phyloP scores from a whole-genome alignment of 1,139 yeast genomes.

The Arxiozyma telluris region DNA sequence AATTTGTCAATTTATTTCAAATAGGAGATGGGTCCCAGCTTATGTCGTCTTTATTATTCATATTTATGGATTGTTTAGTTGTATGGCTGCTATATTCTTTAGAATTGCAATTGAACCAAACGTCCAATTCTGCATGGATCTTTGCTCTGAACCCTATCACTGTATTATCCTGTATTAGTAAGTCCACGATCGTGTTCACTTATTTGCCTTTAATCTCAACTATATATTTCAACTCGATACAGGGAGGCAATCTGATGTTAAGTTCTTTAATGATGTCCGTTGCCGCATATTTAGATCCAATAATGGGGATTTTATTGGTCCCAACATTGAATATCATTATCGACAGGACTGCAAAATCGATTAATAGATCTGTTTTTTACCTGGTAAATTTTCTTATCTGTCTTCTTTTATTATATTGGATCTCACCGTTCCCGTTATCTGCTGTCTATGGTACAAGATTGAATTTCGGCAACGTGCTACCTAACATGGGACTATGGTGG shows the following conservation, averaged over 20 bases:
- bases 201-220: constrained; percentile 49
- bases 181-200: constrained; percentile 56
- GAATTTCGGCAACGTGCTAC: constrained; percentile 49
- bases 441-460: constrained; percentile 53
- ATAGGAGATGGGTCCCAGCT: background rate
- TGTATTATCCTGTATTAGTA: constrained; percentile 57
- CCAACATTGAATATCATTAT: constrained; percentile 40
- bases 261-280: constrained; percentile 50
- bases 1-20: background rate
- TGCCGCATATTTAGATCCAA: constrained; percentile 57
- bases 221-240: constrained; percentile 37
- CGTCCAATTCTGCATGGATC: constrained; percentile 25
- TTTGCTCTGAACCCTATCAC: constrained; percentile 77
- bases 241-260: constrained; percentile 33
- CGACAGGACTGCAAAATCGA: background rate
- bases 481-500: constrained; percentile 95
- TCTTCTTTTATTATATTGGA: background rate
- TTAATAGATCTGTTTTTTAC: background rate
- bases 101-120: background rate
- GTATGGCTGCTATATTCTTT: constrained; percentile 22
- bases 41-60: constrained; percentile 29
- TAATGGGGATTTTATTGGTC: constrained; percentile 48
- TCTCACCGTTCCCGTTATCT: constrained; percentile 15
- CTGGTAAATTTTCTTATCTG: background rate
- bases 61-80: constrained; percentile 35